Conservation (phyloP, 305 asterid genomes). For the Andrographis paniculata region DNA sequence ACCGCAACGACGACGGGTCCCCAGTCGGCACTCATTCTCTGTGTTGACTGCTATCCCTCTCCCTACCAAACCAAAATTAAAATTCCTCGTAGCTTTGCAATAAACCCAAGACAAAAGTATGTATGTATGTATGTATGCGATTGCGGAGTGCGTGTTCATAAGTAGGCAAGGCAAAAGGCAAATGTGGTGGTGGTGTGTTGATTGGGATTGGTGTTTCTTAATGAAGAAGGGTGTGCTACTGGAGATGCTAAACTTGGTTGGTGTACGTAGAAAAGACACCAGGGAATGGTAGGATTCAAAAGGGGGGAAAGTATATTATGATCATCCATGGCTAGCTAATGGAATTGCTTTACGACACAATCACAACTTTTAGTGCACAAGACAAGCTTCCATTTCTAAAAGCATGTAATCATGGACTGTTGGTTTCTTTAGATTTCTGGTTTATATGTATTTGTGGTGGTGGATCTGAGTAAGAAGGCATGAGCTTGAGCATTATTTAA, state of each 20-base stretch:
- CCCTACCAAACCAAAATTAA: no score
- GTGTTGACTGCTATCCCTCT: not conserved
- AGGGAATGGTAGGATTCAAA: not conserved
- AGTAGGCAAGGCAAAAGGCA: not conserved
- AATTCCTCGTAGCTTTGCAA: no score
- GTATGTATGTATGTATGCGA: not conserved
- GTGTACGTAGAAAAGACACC: not conserved
- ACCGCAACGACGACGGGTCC: constrained; percentile 98
- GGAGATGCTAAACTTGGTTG: constrained; percentile 7
- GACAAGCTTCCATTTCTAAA: not conserved
- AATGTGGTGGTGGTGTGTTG: not conserved
- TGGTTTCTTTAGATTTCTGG: no score
- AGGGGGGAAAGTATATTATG: constrained; percentile 2
- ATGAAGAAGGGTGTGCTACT: not conserved
- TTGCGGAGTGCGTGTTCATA: not conserved
- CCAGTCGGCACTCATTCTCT: constrained; percentile 46
- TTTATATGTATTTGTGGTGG: no score
- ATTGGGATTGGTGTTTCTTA: not conserved
- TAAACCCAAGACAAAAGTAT: not conserved
- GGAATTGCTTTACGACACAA: not conserved
- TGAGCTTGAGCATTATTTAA: no score
- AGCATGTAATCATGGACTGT: no score
- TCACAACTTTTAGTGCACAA: not conserved
- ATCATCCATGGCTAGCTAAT: not conserved
- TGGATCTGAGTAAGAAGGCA: no score